Evolutionary conservation across 495 filamentous ascomycete species (phyloP).

Genomic region (Immersiella caudata): DNA sequence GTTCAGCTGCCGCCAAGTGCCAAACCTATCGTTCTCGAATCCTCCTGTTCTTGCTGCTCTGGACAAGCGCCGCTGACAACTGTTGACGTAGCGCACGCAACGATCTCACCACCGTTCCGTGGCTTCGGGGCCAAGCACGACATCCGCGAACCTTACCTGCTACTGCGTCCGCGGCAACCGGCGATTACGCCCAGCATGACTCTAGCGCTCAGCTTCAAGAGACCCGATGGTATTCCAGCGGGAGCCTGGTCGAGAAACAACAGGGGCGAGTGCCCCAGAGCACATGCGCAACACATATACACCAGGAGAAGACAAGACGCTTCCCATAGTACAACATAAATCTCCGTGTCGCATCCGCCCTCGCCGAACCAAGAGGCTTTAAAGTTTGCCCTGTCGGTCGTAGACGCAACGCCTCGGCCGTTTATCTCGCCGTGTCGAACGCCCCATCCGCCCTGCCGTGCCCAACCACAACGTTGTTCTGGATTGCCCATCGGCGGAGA

Average conservation of each 20-base stretch:
- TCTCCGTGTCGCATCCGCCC: neutral
- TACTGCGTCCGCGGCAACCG: neutral
- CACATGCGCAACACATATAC: neutral
- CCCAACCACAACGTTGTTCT: neutral
- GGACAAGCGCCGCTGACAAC: conserved; percentile 1
- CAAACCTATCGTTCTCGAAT: neutral
- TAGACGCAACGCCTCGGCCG: neutral
- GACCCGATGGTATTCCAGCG: neutral
- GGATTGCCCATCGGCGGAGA: neutral
- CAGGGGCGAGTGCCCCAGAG: neutral
- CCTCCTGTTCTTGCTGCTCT: neutral
- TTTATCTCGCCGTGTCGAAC: too few relatives aligned
- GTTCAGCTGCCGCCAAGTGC: conserved; percentile 18
- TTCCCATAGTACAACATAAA: neutral
- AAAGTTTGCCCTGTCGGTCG: neutral
- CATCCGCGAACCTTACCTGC: neutral
- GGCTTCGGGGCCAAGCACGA: neutral
- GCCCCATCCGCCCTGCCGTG: too few relatives aligned
- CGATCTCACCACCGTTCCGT: neutral
- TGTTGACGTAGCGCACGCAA: neutral
- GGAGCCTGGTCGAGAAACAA: neutral
- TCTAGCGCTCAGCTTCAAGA: neutral
- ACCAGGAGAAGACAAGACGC: neutral
- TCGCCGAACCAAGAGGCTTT: too few relatives aligned
- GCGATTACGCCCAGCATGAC: neutral